Conservation (phyloP, 495 filamentous ascomycete genomes). For the Penicillium psychrofluorescens region DNA sequence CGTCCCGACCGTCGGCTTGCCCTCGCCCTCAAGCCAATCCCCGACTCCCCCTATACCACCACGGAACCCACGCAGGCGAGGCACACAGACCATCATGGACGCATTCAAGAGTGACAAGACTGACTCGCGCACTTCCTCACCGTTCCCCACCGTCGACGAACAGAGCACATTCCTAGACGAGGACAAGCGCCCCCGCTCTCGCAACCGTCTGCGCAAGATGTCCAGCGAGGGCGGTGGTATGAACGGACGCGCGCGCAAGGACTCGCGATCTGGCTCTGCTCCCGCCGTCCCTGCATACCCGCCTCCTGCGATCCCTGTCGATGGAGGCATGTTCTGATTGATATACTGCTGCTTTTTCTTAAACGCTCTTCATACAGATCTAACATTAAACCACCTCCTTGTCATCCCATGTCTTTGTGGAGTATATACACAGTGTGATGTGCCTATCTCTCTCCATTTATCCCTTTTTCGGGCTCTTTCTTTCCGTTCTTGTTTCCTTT, state of each 20-base stretch:
- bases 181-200: slow-evolving; percentile 38
- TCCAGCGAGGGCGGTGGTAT: slow-evolving; percentile 40
- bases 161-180: slow-evolving; percentile 43
- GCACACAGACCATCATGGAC: slow-evolving; percentile 47
- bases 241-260: slow-evolving; percentile 33
- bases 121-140: slow-evolving; percentile 17
- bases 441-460: too few relatives aligned
- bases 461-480: slow-evolving; percentile 1
- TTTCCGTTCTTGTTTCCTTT: slow-evolving; percentile 2
- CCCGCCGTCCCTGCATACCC: slow-evolving; percentile 32
- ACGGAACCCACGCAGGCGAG: slow-evolving; percentile 63
- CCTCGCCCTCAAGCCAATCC: slow-evolving; percentile 35
- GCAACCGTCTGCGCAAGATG: slow-evolving; percentile 47
- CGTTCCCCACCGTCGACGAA: slow-evolving; percentile 30
- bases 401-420: too few relatives aligned
- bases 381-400: too few relatives aligned
- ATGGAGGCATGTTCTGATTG: slow-evolving; percentile 41
- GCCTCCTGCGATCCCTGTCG: slow-evolving; percentile 29
- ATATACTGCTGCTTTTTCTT: too few relatives aligned
- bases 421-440: too few relatives aligned
- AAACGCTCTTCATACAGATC: too few relatives aligned
- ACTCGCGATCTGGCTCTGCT: slow-evolving; percentile 25
- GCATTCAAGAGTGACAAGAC: slow-evolving; percentile 38
- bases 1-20: slow-evolving; percentile 58
- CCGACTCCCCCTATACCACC: slow-evolving; percentile 55